These are phyloP conservation scores for Talaromyces albobiverticillius DNA, from an alignment of 2,329 filamentous ascomycete species.

Conservation along the genomic window DNA sequence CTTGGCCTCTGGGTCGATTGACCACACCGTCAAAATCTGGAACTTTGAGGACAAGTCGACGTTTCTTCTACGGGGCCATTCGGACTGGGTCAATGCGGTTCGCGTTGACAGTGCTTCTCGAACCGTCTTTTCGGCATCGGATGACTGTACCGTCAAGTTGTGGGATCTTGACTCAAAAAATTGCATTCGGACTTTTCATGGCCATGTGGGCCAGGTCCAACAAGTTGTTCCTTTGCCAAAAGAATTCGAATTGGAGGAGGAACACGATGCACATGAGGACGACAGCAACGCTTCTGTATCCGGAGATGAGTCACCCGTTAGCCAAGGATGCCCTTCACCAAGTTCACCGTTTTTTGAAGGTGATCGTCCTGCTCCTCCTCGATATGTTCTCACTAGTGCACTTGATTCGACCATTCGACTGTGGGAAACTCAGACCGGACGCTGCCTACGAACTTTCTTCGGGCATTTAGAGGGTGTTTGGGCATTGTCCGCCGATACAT, in stretches of 20 bases:
- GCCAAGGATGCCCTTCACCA: conserved; percentile 24
- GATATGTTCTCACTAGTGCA: conserved; percentile 90
- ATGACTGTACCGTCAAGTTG: conserved; percentile 85
- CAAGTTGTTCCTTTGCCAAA: conserved; percentile 80
- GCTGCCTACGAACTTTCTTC: conserved; percentile 88
- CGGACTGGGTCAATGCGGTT: conserved; percentile 96
- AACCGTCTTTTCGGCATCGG: conserved; percentile 87
- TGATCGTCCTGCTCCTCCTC: conserved; percentile 69
- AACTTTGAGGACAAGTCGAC: conserved; percentile 82
- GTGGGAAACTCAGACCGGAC: conserved; percentile 82
- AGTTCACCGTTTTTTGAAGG: conserved; percentile 59
- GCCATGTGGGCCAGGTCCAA: conserved; percentile 93
- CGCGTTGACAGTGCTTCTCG: conserved; percentile 77
- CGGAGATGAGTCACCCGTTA: conserved; percentile 26
- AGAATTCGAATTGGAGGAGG: conserved; percentile 88
- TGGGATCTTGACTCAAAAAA: conserved; percentile 87
- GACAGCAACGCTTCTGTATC: conserved; percentile 44
- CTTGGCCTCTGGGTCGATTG: conserved; percentile 83
- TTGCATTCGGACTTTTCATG: conserved; percentile 75
- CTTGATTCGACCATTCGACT: conserved; percentile 88
- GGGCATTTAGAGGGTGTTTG: conserved; percentile 96
- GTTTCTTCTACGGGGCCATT: conserved; percentile 77
- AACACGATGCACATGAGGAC: conserved; percentile 60
- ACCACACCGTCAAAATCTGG: conserved; percentile 88
- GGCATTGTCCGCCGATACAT: conserved; percentile 83